phyloP scores from a whole-genome alignment of 163 green algal species.

The Chloroidium sp. region DNA sequence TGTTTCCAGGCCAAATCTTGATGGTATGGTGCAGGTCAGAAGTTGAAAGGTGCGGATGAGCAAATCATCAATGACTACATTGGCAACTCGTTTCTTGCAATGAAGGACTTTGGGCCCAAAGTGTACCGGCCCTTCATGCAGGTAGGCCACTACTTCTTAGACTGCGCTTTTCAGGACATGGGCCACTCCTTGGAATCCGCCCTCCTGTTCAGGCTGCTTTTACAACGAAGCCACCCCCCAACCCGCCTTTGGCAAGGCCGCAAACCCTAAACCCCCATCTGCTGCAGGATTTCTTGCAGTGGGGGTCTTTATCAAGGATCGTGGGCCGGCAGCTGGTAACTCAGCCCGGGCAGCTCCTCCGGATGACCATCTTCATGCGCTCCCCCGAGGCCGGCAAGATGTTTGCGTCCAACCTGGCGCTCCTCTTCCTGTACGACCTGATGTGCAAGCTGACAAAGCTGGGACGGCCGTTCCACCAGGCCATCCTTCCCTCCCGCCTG shows the following conservation, averaged over 20 bases:
- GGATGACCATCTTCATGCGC: conserved; percentile 16
- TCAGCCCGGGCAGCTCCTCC: not conserved
- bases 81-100: conserved; percentile 11
- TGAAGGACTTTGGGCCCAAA: conserved; percentile 9
- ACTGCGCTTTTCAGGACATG: too few species aligned
- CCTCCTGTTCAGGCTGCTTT: too few species aligned
- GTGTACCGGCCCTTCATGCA: conserved; percentile 21
- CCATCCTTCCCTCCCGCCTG: conserved; percentile 1
- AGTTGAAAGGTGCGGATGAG: conserved; percentile 3
- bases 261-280: too few species aligned
- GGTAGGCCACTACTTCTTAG: not conserved
- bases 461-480: not conserved
- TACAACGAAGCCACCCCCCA: too few species aligned
- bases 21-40: conserved; percentile 4
- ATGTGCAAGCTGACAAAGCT: conserved; percentile 3
- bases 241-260: too few species aligned
- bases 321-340: conserved; percentile 6
- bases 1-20: not conserved
- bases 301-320: conserved; percentile 3
- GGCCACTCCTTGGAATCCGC: too few species aligned
- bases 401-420: conserved; percentile 1
- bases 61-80: conserved; percentile 20
- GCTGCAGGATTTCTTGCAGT: conserved; percentile 16
- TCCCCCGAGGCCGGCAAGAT: conserved; percentile 5
- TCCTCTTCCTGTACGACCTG: not conserved